Base-by-base conservation (phyloP, 495 filamentous ascomycete genomes). In the Jackrogersella minutella region DNA sequence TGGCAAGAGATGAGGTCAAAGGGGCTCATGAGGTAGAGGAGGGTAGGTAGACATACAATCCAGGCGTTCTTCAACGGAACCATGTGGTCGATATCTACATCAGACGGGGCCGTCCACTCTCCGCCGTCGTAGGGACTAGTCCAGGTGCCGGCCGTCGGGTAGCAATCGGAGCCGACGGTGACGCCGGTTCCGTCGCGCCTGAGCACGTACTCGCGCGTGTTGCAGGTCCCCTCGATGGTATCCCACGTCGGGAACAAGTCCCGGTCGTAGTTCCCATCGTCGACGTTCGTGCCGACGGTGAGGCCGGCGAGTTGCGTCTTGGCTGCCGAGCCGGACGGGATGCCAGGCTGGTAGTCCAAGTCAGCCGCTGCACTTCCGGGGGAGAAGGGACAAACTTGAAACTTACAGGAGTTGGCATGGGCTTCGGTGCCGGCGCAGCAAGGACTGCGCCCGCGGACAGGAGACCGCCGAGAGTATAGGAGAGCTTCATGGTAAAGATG, bases 31-130 rank as follows among this genome's bases (percentile, higher is more conserved):
- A 30, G 26, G 3, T 30, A 7, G 26, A 30, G 7, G 26, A 30
- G 7, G 26, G 26, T 30, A 30, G n/a, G n/a, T n/a, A 24, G 36
- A 68, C 78, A 36, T 61, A 88, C 86, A 69, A 87, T 86, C 90
- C 90, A 93, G 6, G 90, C 89, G 71, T 91, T 88, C 67, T 85
- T 86, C 40, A 93, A 69, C 0, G 90, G 90, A 13, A 93, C 89
- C 72, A 93, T 77, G 73, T 93, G 90, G 69, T 93, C 90, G 57
- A 93, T 91, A 66, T 92, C 87, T 1, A 93, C 62, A 73, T 92
- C 89, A 6, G 81, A 82, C 0, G 87, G 80, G 4, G 76, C 75
- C 0, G 87, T 88, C 89, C 89, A 92, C 2, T 80, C 87, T 0
- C 77, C 87, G 0, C 89, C 88, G 64, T 93, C 90, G 70, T 87